Evolutionary conservation across 768 basidiomycete species (phyloP).

Genomic region (Trametes villosa): DNA sequence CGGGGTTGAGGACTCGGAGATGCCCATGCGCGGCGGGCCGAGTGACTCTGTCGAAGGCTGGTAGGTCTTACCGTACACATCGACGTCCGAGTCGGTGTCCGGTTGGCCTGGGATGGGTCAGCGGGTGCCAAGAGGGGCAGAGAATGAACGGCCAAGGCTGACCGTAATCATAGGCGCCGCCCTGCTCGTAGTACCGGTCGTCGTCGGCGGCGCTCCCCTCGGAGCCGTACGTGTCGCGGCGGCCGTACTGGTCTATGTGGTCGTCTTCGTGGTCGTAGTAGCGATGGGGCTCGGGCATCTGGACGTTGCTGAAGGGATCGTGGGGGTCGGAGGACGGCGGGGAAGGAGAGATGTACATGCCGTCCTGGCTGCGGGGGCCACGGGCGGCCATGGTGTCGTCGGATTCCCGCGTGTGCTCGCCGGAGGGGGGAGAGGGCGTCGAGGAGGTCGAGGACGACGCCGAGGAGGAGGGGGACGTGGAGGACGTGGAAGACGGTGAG

Average conservation of each 20-base stretch:
- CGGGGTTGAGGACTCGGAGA: constrained; percentile 74
- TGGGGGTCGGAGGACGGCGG: constrained; percentile 63
- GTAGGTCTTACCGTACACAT: constrained; percentile 69
- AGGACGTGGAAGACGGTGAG: constrained; percentile 14
- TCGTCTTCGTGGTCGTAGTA: constrained; percentile 80
- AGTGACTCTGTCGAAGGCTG: constrained; percentile 79
- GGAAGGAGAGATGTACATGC: constrained; percentile 62
- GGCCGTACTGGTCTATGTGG: constrained; percentile 58
- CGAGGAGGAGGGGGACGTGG: constrained; percentile 6
- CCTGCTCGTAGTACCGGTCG: constrained; percentile 66
- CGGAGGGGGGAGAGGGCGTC: constrained; percentile 5
- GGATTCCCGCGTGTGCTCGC: constrained; percentile 16
- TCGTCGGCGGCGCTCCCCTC: constrained; percentile 64
- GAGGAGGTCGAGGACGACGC: not conserved
- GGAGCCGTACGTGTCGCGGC: constrained; percentile 67
- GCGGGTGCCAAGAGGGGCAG: not conserved
- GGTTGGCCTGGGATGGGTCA: constrained; percentile 55
- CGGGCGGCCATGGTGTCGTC: constrained; percentile 53
- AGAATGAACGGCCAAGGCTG: constrained; percentile 14
- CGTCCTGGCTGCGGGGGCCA: constrained; percentile 62
- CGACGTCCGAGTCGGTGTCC: constrained; percentile 86
- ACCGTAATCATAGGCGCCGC: constrained; percentile 71
- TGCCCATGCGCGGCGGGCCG: constrained; percentile 60
- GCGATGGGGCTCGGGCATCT: constrained; percentile 41
- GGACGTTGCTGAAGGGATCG: constrained; percentile 63